Base-by-base conservation (phyloP, 345 rosid species). In the Lepidium africanum region DNA sequence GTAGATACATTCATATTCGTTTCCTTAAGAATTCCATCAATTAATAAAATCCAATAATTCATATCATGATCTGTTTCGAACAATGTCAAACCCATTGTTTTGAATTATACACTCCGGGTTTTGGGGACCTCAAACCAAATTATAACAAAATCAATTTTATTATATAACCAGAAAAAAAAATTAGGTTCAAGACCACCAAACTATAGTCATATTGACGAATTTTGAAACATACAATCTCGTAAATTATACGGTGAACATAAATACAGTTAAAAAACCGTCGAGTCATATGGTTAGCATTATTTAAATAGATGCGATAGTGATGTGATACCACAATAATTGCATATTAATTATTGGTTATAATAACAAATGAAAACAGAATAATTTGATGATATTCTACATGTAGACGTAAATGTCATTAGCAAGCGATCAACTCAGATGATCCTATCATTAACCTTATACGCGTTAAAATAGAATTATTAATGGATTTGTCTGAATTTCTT, bases 11-110 rank as follows among this genome's bases (percentile, higher is more conserved):
- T 43, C 69, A 67, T 67, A 37, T 67, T 51, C 61, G 33, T 33
- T 65, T 58, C 47, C 16, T 21, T 30, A 3, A 9, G 9, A 36
- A 54, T 17, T 53, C 40, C 41, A 71, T 71, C 47, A 62, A 9
- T 63, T 63, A 25, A 46, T 48, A 56, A 59, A 58, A 73, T 73
- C 62, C 62, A 73, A 73, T 66, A n/a, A 73, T 66, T 66, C 67
- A 49, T 41, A 39, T 27, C 32, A 64, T 72, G 76, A 72, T 64
- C 76, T 64, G 71, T 72, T 72, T 49, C 66, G 19, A 72, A 48
- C 65, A 72, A 57, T 72, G 53, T 57, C 76, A 72, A 72, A 38
- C 53, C 45, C 59, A 52, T 53, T 63, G 14, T 53, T 32, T 19
- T 27, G 47, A 21, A 32, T 33, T 25, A 63, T 71, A 15, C 3